Percentiles rank a stretch among this genome's conserved stretches.
Evolutionary conservation across 78 protist genomes (phyloP).

Genomic region (Protostelium mycophagum): DNA sequence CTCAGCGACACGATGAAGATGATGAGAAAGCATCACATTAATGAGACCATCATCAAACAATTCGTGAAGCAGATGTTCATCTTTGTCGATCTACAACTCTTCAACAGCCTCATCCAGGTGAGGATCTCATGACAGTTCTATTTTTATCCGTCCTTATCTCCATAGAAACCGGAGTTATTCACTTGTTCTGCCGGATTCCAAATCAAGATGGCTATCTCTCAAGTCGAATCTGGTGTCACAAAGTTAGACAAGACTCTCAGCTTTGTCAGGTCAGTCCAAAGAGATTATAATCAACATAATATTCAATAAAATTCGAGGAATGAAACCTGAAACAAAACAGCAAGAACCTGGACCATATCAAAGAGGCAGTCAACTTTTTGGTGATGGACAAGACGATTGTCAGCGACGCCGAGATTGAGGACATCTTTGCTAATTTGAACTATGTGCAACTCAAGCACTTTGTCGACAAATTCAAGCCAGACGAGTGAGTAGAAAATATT

Average conservation of each 20-base stretch:
- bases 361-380: not conserved
- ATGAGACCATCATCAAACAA: not conserved
- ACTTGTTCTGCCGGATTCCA: not conserved
- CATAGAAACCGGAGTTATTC: not conserved
- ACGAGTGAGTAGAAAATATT: not conserved
- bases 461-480: not conserved
- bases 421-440: not conserved
- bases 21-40: not conserved
- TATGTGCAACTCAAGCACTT: not conserved
- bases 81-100: not conserved
- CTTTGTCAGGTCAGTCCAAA: not conserved
- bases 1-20: not conserved
- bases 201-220: not conserved
- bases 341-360: not conserved
- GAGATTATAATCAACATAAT: too few relatives aligned
- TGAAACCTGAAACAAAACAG: too few relatives aligned
- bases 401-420: not conserved
- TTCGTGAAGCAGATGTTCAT: not conserved
- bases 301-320: not conserved
- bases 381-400: not conserved
- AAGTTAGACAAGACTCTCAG: not conserved
- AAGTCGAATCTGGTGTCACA: not conserved
- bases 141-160: not conserved
- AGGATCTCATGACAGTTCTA: not conserved
- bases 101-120: not conserved